Evolutionary conservation across 2,329 filamentous ascomycete genomes (phyloP).

Genomic region (Catunica adiposa): DNA sequence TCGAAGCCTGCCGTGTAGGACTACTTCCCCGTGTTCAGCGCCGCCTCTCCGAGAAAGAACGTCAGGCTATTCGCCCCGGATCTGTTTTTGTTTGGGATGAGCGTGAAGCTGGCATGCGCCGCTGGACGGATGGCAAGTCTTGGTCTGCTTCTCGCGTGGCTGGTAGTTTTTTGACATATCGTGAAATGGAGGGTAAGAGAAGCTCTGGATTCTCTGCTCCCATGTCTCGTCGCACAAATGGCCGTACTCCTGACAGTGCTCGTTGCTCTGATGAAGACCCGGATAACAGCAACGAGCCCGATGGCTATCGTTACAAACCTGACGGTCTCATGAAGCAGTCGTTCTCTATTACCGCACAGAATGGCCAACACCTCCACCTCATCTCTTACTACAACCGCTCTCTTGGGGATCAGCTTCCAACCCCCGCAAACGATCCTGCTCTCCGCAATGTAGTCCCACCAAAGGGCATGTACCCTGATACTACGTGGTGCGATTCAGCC

Average conservation of each 20-base stretch:
- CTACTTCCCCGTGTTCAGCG: constrained; percentile 82
- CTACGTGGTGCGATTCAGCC: constrained; percentile 71
- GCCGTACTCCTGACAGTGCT: constrained; percentile 70
- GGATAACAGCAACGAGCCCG: constrained; percentile 67
- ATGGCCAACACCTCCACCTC: constrained; percentile 77
- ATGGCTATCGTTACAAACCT: constrained; percentile 86
- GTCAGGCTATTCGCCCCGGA: constrained; percentile 86
- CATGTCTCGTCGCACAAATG: constrained; percentile 27
- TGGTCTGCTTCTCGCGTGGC: constrained; percentile 97
- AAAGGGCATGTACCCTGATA: constrained; percentile 96
- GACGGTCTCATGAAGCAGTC: constrained; percentile 99
- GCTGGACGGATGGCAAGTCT: constrained; percentile 98
- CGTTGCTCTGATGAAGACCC: constrained; percentile 73
- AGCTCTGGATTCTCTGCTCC: constrained; percentile 53
- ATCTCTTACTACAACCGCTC: constrained; percentile 91
- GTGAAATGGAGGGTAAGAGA: constrained; percentile 97
- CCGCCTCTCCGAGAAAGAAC: constrained; percentile 86
- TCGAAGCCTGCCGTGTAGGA: constrained; percentile 85
- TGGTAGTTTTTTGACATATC: constrained; percentile 90
- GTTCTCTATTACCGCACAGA: constrained; percentile 92
- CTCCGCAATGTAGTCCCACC: constrained; percentile 70
- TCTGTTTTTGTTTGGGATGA: constrained; percentile 99
- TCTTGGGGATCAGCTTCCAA: constrained; percentile 53
- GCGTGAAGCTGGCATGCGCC: constrained; percentile 89
- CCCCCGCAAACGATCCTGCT: constrained; percentile 64